Base-by-base conservation (phyloP, 2,329 filamentous ascomycete species). In the Diaporthe sp. region DNA sequence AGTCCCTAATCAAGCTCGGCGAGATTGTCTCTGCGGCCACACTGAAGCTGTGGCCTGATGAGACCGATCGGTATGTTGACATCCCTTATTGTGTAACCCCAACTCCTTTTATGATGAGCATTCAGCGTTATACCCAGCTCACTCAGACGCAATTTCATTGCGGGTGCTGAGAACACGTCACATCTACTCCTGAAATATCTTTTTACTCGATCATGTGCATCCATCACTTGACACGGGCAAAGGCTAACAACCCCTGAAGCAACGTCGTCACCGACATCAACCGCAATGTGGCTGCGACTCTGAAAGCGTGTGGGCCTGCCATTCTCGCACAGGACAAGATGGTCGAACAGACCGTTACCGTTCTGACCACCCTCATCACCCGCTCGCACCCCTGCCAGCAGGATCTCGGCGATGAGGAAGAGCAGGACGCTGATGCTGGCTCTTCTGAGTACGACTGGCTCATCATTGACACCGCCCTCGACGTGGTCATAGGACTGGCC, bases 381-480 rank as follows among this genome's bases (percentile, higher is more conserved):
- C 96, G 96, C 85, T 93, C 94, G 77, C 97, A 99, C 86, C 93
- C 94, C 74, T 98, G 95, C 88, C 97, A 99, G 86, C 92, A 96
- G 82, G 96, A 98, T 82, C 91, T 97, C 31, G 94, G 94, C 61
- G 93, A 94, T 76, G 93, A 95, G 77, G 94, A 94, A 74, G 95
- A 96, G 79, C 91, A 93, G 77, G 90, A 92, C 74, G 92, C 92
- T n/a, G 88, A 92, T 13, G 91, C 94, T 74, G 96, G 95, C 83
- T 94, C 94, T 42, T 98, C 96, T 3, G 97, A 99, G 86, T 98
- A 98, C 81, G 97, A 98, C 87, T 98, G 97, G 97, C 91, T 98
- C 25, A 93, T 98, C 71, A 94, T 98, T 73, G 97, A 99, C 86
- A 98, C 95, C 13, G 96, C 95, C 49, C 91, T 98, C 73, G 97